phyloP scores from a whole-genome alignment of 2,329 filamentous ascomycete genomes.

The Colletotrichum sp. region DNA sequence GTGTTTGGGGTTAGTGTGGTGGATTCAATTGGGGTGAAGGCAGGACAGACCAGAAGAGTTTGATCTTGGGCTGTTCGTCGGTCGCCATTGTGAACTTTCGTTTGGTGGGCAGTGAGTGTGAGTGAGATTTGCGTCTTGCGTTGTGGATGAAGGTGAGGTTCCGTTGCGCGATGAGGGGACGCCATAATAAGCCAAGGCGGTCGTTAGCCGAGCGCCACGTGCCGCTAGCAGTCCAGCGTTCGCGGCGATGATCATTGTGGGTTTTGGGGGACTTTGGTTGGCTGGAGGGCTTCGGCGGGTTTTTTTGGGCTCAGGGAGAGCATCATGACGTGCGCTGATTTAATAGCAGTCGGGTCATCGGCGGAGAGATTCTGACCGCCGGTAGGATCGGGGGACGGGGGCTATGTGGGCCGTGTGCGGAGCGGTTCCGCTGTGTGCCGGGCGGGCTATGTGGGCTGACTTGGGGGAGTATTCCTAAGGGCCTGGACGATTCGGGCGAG shows the following conservation, averaged over 20 bases:
- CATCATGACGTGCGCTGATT: neutral
- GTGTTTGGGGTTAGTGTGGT: neutral
- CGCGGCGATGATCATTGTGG: neutral
- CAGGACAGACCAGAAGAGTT: constrained; percentile 62
- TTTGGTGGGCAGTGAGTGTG: neutral
- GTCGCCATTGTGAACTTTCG: neutral
- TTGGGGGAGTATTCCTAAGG: too few relatives aligned
- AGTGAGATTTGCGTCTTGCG: neutral
- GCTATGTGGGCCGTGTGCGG: neutral
- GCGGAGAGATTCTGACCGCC: neutral
- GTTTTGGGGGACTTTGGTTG: neutral
- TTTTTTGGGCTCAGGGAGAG: neutral
- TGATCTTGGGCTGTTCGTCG: constrained; percentile 57
- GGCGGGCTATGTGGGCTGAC: neutral
- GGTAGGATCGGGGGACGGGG: neutral
- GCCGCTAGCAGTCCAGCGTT: neutral
- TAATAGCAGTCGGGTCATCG: neutral
- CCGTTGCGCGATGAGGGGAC: neutral
- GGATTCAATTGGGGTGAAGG: neutral
- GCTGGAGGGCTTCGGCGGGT: neutral
- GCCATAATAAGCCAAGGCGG: neutral
- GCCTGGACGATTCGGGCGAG: too few relatives aligned
- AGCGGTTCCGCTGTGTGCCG: neutral
- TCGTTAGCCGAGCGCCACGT: neutral
- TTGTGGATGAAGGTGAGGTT: neutral